Percentiles rank a stretch among this genome's conserved stretches.
phyloP scores from a whole-genome alignment of 495 filamentous ascomycete genomes.

The Parachaetomium inaequale region DNA sequence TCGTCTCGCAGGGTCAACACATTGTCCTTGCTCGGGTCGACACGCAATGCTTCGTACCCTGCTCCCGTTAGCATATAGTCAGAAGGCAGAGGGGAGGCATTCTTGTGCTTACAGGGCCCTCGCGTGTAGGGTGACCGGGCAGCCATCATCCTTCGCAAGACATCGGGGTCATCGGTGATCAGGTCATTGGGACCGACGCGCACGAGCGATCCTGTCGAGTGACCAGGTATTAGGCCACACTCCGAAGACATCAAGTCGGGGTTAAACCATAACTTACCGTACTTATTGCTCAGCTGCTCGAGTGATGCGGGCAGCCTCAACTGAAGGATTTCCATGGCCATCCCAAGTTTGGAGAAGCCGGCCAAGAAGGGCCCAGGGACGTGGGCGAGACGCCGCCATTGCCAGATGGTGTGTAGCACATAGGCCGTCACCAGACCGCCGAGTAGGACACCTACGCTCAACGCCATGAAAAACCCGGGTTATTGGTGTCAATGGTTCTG shows the following conservation, averaged over 20 bases:
- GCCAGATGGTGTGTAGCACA: not conserved
- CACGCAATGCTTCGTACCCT: not conserved
- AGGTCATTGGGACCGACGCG: constrained; percentile 43
- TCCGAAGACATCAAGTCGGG: not conserved
- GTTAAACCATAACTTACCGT: not conserved
- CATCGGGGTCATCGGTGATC: constrained; percentile 30
- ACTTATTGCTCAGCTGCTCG: not conserved
- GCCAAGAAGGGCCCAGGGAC: constrained; percentile 33
- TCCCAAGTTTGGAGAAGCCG: constrained; percentile 28
- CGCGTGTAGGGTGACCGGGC: not conserved
- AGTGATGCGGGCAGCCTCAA: not conserved
- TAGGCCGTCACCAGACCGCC: not conserved
- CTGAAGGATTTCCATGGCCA: constrained; percentile 18
- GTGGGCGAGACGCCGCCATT: constrained; percentile 33
- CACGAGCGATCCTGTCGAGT: not conserved
- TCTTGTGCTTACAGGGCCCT: not conserved
- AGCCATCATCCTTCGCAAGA: not conserved
- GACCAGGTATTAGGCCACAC: not conserved
- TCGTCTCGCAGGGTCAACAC: not conserved
- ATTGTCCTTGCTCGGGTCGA: not conserved
- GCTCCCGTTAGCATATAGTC: not conserved
- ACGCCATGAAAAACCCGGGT: not conserved
- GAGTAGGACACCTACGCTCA: not conserved
- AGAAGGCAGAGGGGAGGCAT: not conserved
- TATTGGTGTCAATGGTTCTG: not conserved